These are phyloP conservation scores for Auxenochlorella pyrenoidosa DNA, from an alignment of 139 green algal genomes.

Conservation along the genomic window DNA sequence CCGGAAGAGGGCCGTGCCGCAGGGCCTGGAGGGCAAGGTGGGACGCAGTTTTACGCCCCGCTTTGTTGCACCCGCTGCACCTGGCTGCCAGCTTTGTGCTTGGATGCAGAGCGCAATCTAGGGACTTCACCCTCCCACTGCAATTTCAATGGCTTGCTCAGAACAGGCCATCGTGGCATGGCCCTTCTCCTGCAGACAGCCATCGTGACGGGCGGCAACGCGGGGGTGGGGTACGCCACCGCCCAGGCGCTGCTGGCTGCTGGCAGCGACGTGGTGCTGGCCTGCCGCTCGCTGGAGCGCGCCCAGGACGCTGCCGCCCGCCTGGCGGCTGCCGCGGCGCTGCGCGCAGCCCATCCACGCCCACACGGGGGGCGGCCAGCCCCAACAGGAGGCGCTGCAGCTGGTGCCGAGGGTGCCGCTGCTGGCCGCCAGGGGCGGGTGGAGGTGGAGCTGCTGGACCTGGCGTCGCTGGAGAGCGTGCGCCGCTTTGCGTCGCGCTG, in stretches of 20 bases:
- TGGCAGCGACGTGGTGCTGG: conserved; percentile 54
- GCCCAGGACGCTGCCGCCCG: conserved; percentile 25
- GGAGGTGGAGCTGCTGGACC: conserved; percentile 62
- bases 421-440: conserved; percentile 33
- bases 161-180: no score
- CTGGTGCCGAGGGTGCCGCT: not conserved
- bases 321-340: not conserved
- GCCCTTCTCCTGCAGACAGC: not conserved
- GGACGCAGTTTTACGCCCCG: not conserved
- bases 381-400: not conserved
- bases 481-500: conserved; percentile 53
- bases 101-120: not conserved
- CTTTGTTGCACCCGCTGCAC: not conserved
- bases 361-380: not conserved
- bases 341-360: not conserved
- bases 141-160: no score
- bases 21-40: conserved; percentile 8
- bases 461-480: conserved; percentile 64
- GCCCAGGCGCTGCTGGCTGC: conserved; percentile 33
- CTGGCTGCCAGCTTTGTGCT: not conserved
- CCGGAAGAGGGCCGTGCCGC: not conserved
- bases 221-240: conserved; percentile 53
- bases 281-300: conserved; percentile 19
- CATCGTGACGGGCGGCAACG: conserved; percentile 52
- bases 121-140: no score